phyloP scores from a whole-genome alignment of 1,284 basidiomycete genomes.

The Papiliotrema fonsecae region DNA sequence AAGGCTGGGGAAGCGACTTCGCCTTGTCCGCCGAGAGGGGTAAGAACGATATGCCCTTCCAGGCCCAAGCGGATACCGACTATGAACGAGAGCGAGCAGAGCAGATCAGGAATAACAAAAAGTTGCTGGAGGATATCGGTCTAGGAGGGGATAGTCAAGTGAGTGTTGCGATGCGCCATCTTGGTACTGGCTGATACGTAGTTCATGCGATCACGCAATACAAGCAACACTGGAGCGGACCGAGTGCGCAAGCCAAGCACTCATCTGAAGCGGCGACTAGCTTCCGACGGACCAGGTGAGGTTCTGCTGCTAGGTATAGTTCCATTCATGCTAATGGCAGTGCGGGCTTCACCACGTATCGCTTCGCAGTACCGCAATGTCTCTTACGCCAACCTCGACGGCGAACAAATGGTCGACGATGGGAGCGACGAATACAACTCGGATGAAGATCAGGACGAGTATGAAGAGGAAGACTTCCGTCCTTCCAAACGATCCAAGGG shows the following conservation, averaged over 20 bases:
- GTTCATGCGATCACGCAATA: slow-evolving; percentile 6
- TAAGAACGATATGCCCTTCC: slow-evolving; percentile 14
- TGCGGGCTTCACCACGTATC: slow-evolving; percentile 37
- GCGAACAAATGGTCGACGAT: slow-evolving; percentile 7
- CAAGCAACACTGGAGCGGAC: slow-evolving; percentile 1
- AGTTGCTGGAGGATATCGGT: slow-evolving; percentile 37
- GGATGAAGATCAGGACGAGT: slow-evolving; percentile 18
- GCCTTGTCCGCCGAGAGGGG: slow-evolving; percentile 19
- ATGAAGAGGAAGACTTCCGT: slow-evolving; percentile 38
- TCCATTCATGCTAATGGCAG: slow-evolving; percentile 15
- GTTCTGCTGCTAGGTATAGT: background rate
- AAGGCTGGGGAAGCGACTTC: slow-evolving; percentile 15
- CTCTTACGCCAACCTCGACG: slow-evolving; percentile 40
- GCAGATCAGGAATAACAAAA: slow-evolving; percentile 36
- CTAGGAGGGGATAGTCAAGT: slow-evolving; percentile 19
- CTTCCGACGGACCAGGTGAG: slow-evolving; percentile 26
- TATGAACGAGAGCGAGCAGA: slow-evolving; percentile 37
- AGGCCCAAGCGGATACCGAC: slow-evolving; percentile 18
- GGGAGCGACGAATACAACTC: slow-evolving; percentile 22
- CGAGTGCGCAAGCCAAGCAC: slow-evolving; percentile 18
- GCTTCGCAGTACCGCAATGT: slow-evolving; percentile 33
- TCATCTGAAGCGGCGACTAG: slow-evolving; percentile 23
- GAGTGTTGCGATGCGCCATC: slow-evolving; percentile 4
- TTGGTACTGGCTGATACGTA: background rate
- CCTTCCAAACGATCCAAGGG: slow-evolving; percentile 27